phyloP scores from a whole-genome alignment of 495 filamentous ascomycete genomes.

The Tuber microsphaerosporum region DNA sequence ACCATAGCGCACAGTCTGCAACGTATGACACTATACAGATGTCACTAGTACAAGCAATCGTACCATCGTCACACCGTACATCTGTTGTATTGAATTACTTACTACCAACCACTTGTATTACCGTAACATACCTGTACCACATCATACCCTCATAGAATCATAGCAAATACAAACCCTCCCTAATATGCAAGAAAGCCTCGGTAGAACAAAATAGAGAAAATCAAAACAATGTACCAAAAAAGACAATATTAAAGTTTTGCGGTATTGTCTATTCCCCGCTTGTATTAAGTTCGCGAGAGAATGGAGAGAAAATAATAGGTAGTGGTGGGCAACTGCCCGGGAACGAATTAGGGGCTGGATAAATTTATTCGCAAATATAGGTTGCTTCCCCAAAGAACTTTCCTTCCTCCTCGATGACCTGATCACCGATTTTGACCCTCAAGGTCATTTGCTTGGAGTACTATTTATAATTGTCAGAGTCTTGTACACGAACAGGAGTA shows the following conservation, averaged over 20 bases:
- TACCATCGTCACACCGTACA: neutral
- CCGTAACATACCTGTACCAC: neutral
- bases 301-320: neutral
- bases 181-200: neutral
- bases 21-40: no score
- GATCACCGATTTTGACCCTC: slow-evolving; percentile 74
- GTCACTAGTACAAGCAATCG: no score
- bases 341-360: neutral
- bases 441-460: slow-evolving; percentile 53
- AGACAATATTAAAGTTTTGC: neutral
- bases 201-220: neutral
- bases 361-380: slow-evolving; percentile 61
- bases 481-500: neutral
- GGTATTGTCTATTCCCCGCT: neutral
- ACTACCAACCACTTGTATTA: neutral
- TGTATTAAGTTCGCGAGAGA: neutral
- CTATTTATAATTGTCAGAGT: slow-evolving; percentile 22
- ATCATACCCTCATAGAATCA: neutral
- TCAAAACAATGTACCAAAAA: neutral
- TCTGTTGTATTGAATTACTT: neutral
- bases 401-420: slow-evolving; percentile 69
- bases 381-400: slow-evolving; percentile 75
- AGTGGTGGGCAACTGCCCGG: neutral
- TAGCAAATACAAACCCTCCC: neutral
- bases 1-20: no score